Conservation (phyloP, 2,329 filamentous ascomycete species). For the Nemania serpens region DNA sequence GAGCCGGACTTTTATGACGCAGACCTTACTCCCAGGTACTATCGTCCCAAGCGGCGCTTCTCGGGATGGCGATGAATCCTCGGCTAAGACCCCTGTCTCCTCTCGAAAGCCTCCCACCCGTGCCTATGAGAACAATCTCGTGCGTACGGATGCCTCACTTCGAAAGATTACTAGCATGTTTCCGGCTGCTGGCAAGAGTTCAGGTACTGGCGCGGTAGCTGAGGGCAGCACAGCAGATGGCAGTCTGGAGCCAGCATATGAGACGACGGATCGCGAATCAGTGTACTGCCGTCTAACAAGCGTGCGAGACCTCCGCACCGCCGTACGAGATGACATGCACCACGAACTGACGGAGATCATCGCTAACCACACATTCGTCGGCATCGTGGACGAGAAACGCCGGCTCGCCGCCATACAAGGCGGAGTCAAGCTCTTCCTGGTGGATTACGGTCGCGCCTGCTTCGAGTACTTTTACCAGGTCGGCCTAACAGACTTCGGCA, state of each 20-base stretch:
- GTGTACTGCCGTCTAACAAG: constrained; percentile 78
- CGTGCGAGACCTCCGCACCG: constrained; percentile 79
- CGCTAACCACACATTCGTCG: constrained; percentile 87
- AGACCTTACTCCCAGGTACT: constrained; percentile 80
- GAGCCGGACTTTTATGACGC: constrained; percentile 91
- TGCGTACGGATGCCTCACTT: constrained; percentile 84
- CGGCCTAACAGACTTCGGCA: constrained; percentile 92
- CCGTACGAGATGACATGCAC: constrained; percentile 82
- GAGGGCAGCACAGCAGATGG: constrained; percentile 30
- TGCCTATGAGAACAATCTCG: constrained; percentile 82
- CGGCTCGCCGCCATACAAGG: constrained; percentile 92
- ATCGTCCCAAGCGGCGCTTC: constrained; percentile 39
- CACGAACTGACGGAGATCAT: constrained; percentile 86
- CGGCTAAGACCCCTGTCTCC: constrained; percentile 43
- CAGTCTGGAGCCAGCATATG: constrained; percentile 59
- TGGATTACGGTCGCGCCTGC: constrained; percentile 88
- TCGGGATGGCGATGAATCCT: constrained; percentile 37
- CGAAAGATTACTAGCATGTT: constrained; percentile 98
- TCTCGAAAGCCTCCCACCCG: constrained; percentile 54
- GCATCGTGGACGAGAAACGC: constrained; percentile 83
- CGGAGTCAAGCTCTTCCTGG: constrained; percentile 86
- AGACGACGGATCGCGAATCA: constrained; percentile 69
- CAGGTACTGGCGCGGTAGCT: constrained; percentile 38
- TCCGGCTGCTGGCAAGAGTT: constrained; percentile 54
- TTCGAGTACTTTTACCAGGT: constrained; percentile 96